These are phyloP conservation scores for Dryas alaskensis DNA, from an alignment of 306 rosid genomes.

Conservation along the genomic window DNA sequence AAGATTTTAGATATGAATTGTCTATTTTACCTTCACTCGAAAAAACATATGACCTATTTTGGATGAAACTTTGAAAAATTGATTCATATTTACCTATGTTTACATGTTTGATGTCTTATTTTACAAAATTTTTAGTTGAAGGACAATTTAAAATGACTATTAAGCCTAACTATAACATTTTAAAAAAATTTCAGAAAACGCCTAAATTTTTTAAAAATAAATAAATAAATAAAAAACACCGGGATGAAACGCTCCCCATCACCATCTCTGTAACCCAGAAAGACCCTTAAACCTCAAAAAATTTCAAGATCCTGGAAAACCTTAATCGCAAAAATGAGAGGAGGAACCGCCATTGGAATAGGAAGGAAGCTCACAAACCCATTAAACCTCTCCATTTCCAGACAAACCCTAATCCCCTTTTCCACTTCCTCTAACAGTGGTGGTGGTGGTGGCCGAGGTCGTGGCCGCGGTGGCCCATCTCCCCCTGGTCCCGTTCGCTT, in stretches of 20 bases:
- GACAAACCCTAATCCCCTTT: constrained; percentile 47
- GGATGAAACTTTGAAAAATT: no score
- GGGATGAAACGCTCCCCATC: background rate
- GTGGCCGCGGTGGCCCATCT: constrained; percentile 33
- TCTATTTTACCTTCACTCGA: no score
- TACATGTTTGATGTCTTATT: no score
- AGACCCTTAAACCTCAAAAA: constrained; percentile 11
- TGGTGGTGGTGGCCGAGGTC: constrained; percentile 35
- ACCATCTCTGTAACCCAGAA: background rate
- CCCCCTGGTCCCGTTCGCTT: constrained; percentile 19
- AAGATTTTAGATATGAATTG: no score
- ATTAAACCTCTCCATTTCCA: constrained; percentile 40
- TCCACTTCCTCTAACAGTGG: constrained; percentile 51
- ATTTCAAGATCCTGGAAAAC: background rate
- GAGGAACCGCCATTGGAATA: constrained; percentile 45
- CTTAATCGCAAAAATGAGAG: constrained; percentile 48
- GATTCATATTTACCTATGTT: no score
- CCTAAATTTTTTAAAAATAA: background rate
- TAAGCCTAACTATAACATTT: no score
- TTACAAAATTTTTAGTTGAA: no score
- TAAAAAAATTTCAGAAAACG: background rate
- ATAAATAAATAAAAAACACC: no score
- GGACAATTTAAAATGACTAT: no score
- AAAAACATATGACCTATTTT: no score
- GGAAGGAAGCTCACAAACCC: constrained; percentile 49